Evolutionary conservation across 202 grass and related monocot genomes (phyloP).

Genomic region (Tripidium arundinaceum): DNA sequence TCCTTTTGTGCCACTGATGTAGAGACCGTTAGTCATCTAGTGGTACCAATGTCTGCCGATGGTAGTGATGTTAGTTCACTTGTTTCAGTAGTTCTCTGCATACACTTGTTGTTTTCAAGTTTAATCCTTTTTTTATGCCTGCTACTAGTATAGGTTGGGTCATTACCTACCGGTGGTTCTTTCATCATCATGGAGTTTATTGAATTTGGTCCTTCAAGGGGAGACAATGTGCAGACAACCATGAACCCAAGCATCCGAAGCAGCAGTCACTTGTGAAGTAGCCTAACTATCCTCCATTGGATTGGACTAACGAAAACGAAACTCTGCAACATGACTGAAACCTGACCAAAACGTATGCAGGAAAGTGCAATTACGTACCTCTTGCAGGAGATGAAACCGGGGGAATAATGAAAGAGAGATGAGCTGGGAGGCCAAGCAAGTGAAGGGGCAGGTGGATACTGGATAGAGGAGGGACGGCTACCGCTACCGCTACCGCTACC

Average conservation of each 20-base stretch:
- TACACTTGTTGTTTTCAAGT: not conserved
- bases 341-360: not conserved
- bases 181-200: constrained; percentile 95
- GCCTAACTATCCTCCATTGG: too few species aligned
- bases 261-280: too few species aligned
- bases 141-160: constrained; percentile 36
- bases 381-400: not conserved
- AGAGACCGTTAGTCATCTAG: not conserved
- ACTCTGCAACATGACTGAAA: not conserved
- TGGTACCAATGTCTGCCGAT: not conserved
- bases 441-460: not conserved
- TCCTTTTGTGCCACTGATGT: not conserved
- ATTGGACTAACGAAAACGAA: not conserved
- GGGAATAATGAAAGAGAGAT: not conserved
- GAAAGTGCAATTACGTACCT: not conserved
- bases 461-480: constrained; percentile 6
- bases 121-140: not conserved
- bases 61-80: not conserved
- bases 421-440: not conserved
- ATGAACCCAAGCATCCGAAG: not conserved
- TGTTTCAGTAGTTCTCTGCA: not conserved
- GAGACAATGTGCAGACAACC: constrained; percentile 4
- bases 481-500: too few species aligned
- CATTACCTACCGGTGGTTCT: constrained; percentile 66
- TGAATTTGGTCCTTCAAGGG: constrained; percentile 64